phyloP scores from a whole-genome alignment of 163 green algal genomes.

The Scenedesmus sp. region DNA sequence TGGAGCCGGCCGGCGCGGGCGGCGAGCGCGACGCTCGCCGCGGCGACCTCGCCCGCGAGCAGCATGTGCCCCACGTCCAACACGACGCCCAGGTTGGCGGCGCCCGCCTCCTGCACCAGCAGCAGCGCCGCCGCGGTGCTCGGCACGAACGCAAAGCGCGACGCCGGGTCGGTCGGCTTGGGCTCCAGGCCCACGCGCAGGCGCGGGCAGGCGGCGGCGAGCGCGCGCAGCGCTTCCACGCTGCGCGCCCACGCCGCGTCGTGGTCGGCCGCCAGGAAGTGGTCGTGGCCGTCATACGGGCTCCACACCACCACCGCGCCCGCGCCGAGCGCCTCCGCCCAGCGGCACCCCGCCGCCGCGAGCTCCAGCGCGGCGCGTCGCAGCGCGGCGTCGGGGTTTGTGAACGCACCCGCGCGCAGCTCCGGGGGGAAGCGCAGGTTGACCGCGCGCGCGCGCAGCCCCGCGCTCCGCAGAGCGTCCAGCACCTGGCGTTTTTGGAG shows the following conservation, averaged over 20 bases:
- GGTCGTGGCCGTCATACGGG: conserved; percentile 70
- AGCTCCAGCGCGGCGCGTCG: conserved; percentile 54
- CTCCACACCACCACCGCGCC: conserved; percentile 65
- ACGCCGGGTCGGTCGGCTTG: conserved; percentile 69
- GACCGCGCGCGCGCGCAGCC: conserved; percentile 48
- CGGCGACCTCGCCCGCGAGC: conserved; percentile 71
- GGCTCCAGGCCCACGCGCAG: conserved; percentile 64
- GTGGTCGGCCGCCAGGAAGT: conserved; percentile 59
- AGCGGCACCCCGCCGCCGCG: conserved; percentile 53
- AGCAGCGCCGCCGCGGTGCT: conserved; percentile 66
- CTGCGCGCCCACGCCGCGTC: conserved; percentile 44
- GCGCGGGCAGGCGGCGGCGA: conserved; percentile 52
- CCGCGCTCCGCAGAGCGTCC: conserved; percentile 36
- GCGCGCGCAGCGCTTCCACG: conserved; percentile 42
- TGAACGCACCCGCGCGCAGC: conserved; percentile 63
- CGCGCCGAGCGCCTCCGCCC: conserved; percentile 55
- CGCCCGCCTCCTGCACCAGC: conserved; percentile 56
- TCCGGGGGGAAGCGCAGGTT: conserved; percentile 62
- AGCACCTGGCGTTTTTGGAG: too few relatives aligned
- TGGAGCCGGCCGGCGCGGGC: conserved; percentile 59
- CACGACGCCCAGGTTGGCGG: conserved; percentile 69
- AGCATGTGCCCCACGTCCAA: conserved; percentile 71
- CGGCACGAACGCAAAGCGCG: conserved; percentile 61
- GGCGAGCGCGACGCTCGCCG: conserved; percentile 57
- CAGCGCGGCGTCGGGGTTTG: conserved; percentile 50